Conservation (phyloP, 2,329 filamentous ascomycete genomes). For the Sphaerulina vaccinii region DNA sequence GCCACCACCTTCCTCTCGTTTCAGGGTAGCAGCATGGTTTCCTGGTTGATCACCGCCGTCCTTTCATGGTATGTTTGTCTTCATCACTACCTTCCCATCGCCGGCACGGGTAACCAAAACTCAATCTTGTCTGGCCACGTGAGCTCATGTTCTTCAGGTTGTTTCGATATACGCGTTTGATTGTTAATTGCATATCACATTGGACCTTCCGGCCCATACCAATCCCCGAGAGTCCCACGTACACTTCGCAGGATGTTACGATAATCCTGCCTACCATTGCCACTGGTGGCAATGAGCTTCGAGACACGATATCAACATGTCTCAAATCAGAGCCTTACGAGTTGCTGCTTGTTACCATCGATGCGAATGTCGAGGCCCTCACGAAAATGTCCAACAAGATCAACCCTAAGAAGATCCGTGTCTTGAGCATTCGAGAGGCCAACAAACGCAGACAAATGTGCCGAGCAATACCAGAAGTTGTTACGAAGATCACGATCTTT, state of each 20-base stretch:
- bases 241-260: conserved; percentile 81
- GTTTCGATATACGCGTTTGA: conserved; percentile 80
- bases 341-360: conserved; percentile 83
- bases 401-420: conserved; percentile 64
- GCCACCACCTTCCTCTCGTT: conserved; percentile 34
- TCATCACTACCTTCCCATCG: background rate
- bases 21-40: conserved; percentile 36
- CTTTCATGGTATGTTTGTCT: conserved; percentile 34
- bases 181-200: conserved; percentile 82
- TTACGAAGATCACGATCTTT: conserved; percentile 82
- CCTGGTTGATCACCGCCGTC: conserved; percentile 36
- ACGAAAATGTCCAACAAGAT: conserved; percentile 55
- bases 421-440: conserved; percentile 76
- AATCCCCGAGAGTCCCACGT: conserved; percentile 75
- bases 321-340: conserved; percentile 67
- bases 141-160: conserved; percentile 56
- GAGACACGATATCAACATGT: conserved; percentile 76
- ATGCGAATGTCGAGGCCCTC: conserved; percentile 65
- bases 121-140: conserved; percentile 25
- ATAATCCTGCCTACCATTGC: conserved; percentile 93
- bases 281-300: conserved; percentile 78
- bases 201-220: conserved; percentile 84
- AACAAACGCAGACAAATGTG: conserved; percentile 96
- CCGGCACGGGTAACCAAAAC: conserved; percentile 24
- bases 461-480: conserved; percentile 80